phyloP scores from a whole-genome alignment of 2,329 filamentous ascomycete genomes.

The Achaetomium macrosporum region DNA sequence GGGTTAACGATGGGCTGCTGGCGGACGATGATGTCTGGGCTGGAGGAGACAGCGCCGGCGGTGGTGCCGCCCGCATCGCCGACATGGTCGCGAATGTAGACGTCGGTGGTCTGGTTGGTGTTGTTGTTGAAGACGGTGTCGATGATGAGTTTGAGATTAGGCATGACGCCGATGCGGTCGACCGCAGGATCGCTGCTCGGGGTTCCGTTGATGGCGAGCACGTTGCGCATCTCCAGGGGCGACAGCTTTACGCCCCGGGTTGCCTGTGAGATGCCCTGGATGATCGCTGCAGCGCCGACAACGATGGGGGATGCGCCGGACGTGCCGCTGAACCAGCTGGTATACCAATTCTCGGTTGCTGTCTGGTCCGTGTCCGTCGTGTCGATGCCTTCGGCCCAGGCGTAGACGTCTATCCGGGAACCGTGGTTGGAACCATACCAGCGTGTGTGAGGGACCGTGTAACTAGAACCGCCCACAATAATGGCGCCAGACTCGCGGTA shows the following conservation, averaged over 20 bases:
- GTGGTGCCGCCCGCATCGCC: constrained; percentile 4
- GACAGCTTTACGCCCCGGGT: constrained; percentile 4
- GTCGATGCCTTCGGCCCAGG: constrained; percentile 13
- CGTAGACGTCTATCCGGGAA: constrained; percentile 15
- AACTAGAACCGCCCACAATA: constrained; percentile 14
- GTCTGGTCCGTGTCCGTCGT: constrained; percentile 9
- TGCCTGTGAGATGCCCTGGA: constrained; percentile 15
- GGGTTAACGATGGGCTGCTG: constrained; percentile 8
- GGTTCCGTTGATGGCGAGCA: constrained; percentile 14
- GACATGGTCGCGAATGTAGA: constrained; percentile 12
- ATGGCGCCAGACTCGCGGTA: constrained; percentile 17
- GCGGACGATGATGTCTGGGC: constrained; percentile 14
- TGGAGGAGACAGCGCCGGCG: neutral
- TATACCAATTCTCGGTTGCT: constrained; percentile 7
- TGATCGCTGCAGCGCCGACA: constrained; percentile 10
- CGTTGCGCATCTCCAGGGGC: constrained; percentile 4
- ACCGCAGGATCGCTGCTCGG: neutral
- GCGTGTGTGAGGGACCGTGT: constrained; percentile 4
- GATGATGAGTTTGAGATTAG: constrained; percentile 15
- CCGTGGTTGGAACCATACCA: constrained; percentile 14
- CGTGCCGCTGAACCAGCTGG: constrained; percentile 12
- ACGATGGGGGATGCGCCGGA: constrained; percentile 17
- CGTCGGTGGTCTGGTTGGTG: neutral
- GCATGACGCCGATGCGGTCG: constrained; percentile 18
- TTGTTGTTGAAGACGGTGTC: constrained; percentile 2